phyloP scores from a whole-genome alignment of 257 asterid species.

The Lithospermum erythrorhizon region DNA sequence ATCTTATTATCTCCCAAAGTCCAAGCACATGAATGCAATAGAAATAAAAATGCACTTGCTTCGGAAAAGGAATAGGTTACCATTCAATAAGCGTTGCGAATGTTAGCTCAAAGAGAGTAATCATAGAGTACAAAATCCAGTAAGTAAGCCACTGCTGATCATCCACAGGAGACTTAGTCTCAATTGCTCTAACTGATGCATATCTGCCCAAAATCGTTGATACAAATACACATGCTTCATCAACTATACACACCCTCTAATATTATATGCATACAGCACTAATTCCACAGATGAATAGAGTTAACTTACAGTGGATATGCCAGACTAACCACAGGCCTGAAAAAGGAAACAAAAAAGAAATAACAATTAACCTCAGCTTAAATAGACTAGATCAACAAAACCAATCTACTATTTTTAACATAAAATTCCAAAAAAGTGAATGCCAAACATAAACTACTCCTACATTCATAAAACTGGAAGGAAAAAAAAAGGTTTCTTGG shows the following conservation, averaged over 20 bases:
- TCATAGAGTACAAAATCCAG: conserved; percentile 96
- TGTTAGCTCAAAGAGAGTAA: conserved; percentile 90
- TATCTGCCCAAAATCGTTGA: conserved; percentile 40
- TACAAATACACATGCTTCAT: no score
- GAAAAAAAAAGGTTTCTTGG: no score
- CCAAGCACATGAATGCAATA: not conserved
- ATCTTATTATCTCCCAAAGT: no score
- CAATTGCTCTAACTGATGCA: conserved; percentile 92
- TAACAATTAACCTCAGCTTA: no score
- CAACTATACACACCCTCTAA: no score
- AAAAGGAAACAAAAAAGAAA: conserved; percentile 10
- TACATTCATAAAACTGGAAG: no score
- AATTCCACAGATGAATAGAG: not conserved
- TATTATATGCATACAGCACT: not conserved
- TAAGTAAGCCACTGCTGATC: conserved; percentile 99
- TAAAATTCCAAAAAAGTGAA: no score
- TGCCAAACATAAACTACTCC: no score
- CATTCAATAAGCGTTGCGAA: conserved; percentile 85
- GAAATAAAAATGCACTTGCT: not conserved
- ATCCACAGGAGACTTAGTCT: conserved; percentile 72
- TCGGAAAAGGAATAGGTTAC: conserved; percentile 21
- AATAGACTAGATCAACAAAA: conserved; percentile 1
- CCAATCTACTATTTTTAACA: no score
- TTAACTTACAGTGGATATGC: conserved; percentile 82
- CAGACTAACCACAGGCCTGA: conserved; percentile 96